Base-by-base conservation (phyloP, 2,329 filamentous ascomycete genomes). In the Neophaeococcomyces mojaviensis region DNA sequence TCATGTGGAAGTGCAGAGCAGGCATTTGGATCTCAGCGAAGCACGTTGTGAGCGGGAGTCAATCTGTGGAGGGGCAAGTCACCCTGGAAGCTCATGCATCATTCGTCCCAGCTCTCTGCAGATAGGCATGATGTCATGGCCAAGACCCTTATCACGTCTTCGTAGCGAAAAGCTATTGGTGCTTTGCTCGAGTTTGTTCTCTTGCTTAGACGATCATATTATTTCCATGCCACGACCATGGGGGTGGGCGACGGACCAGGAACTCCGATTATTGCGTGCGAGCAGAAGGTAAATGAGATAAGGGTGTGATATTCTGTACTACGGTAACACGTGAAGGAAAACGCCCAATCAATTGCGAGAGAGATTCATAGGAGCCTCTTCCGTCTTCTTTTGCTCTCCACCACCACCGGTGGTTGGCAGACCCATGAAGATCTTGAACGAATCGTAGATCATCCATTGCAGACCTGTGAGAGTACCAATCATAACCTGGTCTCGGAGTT, bases 381-480 rank as follows among this genome's bases (percentile, higher is more conserved):
- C 34, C 41, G 36, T 50, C 46, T 79, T 70, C 44, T 72, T 65
- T 2, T 77, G 66, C 8, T 73, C 71, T 20, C 73, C 68, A 7
- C 72, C 68, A 35, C 86, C 84, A 49, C 86, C 87, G 1, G 87
- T 94, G 3, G 87, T 92, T 2, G 87, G 87, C 44, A 94, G 68
- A 34, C 87, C 55, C 81, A 92, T 88, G 63, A 86, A 86, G 60
- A 92, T 86, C 77, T 92, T 90, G 76, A 89, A 89, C 56, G 84
- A 88, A 60, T 90, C 85, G 50, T 66, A 71, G 49, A 89, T 92
- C 82, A 94, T 87, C 88, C 88, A 95, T 71, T 95, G 88, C 51
- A 94, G 70, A 49, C 86, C 87, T 16, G 86, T 94, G 48, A 56
- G 44, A 13, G 52, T 56, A 46, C 54, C 55, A 49, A 55, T 55